These are phyloP conservation scores for Apiotrichum brassicae DNA, from an alignment of 1,284 basidiomycete genomes.

Conservation along the genomic window DNA sequence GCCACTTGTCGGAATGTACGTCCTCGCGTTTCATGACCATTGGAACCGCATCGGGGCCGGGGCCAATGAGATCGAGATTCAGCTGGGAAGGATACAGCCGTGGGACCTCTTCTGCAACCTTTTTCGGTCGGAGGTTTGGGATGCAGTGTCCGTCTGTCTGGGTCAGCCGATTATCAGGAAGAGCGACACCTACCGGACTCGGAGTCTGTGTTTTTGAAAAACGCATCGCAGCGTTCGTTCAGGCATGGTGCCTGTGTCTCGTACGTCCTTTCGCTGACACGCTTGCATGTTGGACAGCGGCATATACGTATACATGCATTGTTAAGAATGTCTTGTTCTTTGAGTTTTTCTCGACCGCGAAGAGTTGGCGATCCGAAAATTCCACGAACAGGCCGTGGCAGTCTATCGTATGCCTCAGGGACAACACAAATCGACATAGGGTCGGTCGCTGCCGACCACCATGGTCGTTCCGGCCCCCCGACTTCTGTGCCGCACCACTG, in stretches of 20 bases:
- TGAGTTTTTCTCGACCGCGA: not conserved
- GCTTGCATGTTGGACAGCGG: constrained; percentile 4
- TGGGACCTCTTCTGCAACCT: constrained; percentile 16
- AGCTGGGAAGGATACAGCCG: constrained; percentile 20
- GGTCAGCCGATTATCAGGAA: not conserved
- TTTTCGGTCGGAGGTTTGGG: not conserved
- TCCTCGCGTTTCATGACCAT: constrained; percentile 10
- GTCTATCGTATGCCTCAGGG: not conserved
- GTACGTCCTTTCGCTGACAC: constrained; percentile 10
- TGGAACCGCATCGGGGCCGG: not conserved
- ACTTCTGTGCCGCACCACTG: constrained; percentile 29
- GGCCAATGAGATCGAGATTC: not conserved
- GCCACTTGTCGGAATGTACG: constrained; percentile 31
- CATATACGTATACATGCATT: too few species aligned
- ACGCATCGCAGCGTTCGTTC: constrained; percentile 12
- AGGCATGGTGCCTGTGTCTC: constrained; percentile 10
- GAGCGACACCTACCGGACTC: not conserved
- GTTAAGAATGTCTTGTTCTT: not conserved
- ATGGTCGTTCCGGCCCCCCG: constrained; percentile 23
- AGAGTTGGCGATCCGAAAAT: not conserved
- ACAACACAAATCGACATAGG: not conserved
- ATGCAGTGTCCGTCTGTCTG: not conserved
- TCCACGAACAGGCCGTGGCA: not conserved
- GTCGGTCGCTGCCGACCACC: constrained; percentile 26
- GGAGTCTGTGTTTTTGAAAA: not conserved